Base-by-base conservation (phyloP, 2,329 filamentous ascomycete species). In the Colletotrichum noveboracense region DNA sequence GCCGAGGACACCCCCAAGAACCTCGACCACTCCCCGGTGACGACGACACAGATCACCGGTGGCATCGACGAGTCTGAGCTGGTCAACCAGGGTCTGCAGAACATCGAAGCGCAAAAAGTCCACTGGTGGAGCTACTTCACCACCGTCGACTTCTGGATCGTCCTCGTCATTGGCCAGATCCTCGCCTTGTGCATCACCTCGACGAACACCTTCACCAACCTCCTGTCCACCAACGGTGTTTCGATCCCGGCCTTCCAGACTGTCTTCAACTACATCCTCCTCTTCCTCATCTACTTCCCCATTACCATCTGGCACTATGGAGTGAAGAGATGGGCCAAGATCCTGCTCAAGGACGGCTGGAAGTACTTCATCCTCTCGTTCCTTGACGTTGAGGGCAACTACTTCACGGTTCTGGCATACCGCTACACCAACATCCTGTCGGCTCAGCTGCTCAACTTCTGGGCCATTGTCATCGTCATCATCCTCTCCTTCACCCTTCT, bases 391-490 rank as follows among this genome's bases (percentile, higher is more conserved):
- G 91, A 98, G 86, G 97, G 97, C 77, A 99, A 99, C 87, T 99
- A 98, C 88, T 98, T 98, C 83, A 96, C 96, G 81, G 96, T 99
- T 66, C 90, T 98, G 66, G 97, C 96, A 7, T 99, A 98, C 87
- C 91, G 94, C 75, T 93, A 97, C 88, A 98, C 96, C 70, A 98
- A 96, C 81, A 94, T 98, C 80, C 90, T 98, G 65, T 97, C 94
- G 24, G 96, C 96, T 18, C 96, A 98, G 88, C 91, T 99, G 68
- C 95, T 99, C 87, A 98, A 98, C 89, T 98, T 98, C 87, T 98
- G 96, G 96, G 95, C 96, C 80, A 98, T 99, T 79, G 95, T 98
- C 66, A 93, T 96, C 77, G 97, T 99, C 26, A 95, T 98, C 24
- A 82, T 94, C 76, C 87, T 98, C 78, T 98, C 95, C 32, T 96